These are phyloP conservation scores for Pholiota conissans DNA, from an alignment of 768 basidiomycete species.

Conservation along the genomic window DNA sequence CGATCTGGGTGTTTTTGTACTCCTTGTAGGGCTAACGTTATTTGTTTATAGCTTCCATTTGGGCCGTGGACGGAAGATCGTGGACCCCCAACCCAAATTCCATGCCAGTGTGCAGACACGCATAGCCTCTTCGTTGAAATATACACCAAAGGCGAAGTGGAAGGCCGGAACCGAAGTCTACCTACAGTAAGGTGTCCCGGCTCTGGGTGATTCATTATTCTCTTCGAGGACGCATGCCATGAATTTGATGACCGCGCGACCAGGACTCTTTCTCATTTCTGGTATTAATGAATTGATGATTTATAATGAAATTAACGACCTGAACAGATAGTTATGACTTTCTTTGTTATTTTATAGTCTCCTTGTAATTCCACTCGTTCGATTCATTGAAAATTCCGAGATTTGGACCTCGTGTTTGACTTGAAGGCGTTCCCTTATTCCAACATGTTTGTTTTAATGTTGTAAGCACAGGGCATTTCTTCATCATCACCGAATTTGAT, in stretches of 20 bases:
- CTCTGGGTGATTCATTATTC: no score
- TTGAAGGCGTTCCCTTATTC: no score
- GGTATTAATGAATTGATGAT: neutral
- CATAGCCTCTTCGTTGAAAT: constrained; percentile 48
- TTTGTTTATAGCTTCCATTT: constrained; percentile 43
- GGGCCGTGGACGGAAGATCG: constrained; percentile 56
- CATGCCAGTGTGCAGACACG: constrained; percentile 65
- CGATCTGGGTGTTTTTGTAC: neutral
- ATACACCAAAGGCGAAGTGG: constrained; percentile 61
- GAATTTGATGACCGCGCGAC: neutral
- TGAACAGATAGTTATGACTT: neutral
- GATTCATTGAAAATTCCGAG: no score
- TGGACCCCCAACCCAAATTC: constrained; percentile 48
- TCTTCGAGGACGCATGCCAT: neutral
- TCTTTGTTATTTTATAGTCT: neutral
- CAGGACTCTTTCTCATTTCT: neutral
- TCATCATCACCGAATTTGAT: no score
- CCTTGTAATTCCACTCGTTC: neutral
- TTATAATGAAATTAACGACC: neutral
- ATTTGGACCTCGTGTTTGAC: no score
- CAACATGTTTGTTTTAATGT: no score
- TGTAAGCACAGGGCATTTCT: no score
- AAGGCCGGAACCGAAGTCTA: constrained; percentile 46
- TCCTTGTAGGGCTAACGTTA: neutral
- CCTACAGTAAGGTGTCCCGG: constrained; percentile 34